Conservation (phyloP, 2,329 filamentous ascomycete genomes). For the Fusarium oxysporum region DNA sequence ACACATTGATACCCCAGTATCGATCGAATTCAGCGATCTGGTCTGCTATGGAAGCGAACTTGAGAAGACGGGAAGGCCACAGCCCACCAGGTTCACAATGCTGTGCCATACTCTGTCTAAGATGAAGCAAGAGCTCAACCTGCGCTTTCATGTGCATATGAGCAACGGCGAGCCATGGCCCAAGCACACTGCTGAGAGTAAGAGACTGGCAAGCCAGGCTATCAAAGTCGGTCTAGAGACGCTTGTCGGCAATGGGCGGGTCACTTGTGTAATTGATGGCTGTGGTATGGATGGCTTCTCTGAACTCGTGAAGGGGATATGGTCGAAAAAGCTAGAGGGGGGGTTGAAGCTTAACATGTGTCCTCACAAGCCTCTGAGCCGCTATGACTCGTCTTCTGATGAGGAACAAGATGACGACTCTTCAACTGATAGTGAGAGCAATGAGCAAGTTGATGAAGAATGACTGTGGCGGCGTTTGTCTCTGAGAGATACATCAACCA, state of each 20-base stretch:
- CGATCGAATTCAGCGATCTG: not conserved
- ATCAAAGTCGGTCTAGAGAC: not conserved
- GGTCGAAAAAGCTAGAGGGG: not conserved
- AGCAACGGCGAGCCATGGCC: not conserved
- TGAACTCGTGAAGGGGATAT: not conserved
- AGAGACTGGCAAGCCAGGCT: not conserved
- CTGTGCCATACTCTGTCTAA: not conserved
- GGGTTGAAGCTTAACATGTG: not conserved
- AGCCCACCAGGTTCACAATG: not conserved
- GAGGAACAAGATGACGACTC: not conserved
- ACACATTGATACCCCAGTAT: too few species aligned
- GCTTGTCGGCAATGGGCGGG: not conserved
- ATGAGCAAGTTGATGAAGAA: not conserved
- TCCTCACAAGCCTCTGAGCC: not conserved
- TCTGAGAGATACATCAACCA: too few species aligned
- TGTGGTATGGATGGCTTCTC: not conserved
- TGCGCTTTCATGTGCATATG: not conserved
- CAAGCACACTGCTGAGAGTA: not conserved
- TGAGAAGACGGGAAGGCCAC: not conserved
- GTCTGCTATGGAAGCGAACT: not conserved
- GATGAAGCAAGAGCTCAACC: not conserved
- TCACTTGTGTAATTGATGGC: not conserved
- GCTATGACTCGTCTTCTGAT: not conserved
- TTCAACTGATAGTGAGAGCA: not conserved
- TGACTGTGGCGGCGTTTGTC: not conserved